phyloP scores from a whole-genome alignment of 345 rosid genomes.

The Dipteronia dyeriana region DNA sequence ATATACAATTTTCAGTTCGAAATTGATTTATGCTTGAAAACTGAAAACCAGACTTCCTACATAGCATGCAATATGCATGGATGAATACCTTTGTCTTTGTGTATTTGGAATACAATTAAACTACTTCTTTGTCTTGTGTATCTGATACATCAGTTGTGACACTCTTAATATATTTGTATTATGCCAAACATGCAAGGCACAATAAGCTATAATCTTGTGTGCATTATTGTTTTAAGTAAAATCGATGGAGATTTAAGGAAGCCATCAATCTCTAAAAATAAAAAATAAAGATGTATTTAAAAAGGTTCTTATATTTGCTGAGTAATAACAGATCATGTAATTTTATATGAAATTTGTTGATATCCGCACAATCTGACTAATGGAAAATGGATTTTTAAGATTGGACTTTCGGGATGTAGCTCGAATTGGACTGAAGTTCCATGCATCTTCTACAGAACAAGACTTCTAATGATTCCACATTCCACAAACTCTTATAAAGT shows the following conservation, averaged over 20 bases:
- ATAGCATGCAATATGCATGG: not conserved
- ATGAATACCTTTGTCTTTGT: not conserved
- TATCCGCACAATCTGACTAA: not conserved
- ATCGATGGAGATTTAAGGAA: not conserved
- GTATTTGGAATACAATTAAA: not conserved
- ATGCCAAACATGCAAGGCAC: not conserved
- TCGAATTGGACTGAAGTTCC: not conserved
- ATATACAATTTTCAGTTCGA: not conserved
- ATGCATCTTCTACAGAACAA: not conserved
- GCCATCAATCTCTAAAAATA: not conserved
- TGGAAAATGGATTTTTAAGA: not conserved
- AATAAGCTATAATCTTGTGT: not conserved
- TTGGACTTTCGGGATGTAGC: not conserved
- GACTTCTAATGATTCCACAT: not conserved
- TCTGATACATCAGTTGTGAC: not conserved
- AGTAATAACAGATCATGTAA: not conserved
- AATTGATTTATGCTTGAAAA: not conserved
- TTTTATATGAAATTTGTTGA: not conserved
- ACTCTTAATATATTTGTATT: not conserved
- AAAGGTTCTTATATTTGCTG: not conserved
- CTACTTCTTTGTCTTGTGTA: not conserved
- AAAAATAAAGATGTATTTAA: not conserved
- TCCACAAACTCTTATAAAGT: not conserved
- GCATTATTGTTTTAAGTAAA: not conserved
- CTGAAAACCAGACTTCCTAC: not conserved